Conservation (phyloP, 2,329 filamentous ascomycete species). For the Ophiostoma himal-ulmi region DNA sequence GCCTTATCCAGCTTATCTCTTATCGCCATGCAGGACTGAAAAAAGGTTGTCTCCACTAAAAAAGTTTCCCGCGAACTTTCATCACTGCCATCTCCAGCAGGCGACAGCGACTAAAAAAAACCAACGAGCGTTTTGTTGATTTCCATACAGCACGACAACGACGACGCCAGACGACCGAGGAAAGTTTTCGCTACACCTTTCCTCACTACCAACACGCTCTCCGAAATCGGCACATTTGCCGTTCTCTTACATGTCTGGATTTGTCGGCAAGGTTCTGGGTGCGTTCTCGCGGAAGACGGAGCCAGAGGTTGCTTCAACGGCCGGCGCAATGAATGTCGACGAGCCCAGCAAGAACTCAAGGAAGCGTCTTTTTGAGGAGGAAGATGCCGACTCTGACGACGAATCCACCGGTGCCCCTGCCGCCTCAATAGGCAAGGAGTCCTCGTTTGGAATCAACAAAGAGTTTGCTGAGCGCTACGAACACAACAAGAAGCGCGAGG, state of each 20-base stretch:
- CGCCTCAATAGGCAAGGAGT: conserved; percentile 25
- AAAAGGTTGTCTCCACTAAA: conserved; percentile 20
- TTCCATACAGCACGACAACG: neutral
- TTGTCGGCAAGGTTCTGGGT: conserved; percentile 22
- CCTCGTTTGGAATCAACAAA: conserved; percentile 72
- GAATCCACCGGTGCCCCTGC: conserved; percentile 27
- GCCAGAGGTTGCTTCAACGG: neutral
- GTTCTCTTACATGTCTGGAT: conserved; percentile 18
- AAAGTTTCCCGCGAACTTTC: conserved; percentile 15
- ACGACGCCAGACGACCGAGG: neutral
- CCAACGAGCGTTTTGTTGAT: neutral
- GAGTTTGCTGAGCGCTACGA: conserved; percentile 87
- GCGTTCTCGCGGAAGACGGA: conserved; percentile 14
- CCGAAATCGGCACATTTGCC: neutral
- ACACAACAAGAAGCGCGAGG: conserved; percentile 94
- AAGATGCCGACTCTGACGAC: conserved; percentile 39
- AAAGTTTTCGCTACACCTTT: neutral
- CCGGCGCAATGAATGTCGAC: conserved; percentile 11
- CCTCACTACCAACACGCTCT: neutral
- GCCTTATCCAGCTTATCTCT: conserved; percentile 15
- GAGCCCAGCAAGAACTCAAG: conserved; percentile 30
- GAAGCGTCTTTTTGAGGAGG: conserved; percentile 50
- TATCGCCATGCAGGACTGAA: conserved; percentile 6
- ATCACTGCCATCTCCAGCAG: neutral
- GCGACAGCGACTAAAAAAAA: neutral